A percentile compares a stretch with the other conserved stretches of the same genome.
phyloP scores from a whole-genome alignment of 2,329 filamentous ascomycete genomes.

The Podosphaera fusca region DNA sequence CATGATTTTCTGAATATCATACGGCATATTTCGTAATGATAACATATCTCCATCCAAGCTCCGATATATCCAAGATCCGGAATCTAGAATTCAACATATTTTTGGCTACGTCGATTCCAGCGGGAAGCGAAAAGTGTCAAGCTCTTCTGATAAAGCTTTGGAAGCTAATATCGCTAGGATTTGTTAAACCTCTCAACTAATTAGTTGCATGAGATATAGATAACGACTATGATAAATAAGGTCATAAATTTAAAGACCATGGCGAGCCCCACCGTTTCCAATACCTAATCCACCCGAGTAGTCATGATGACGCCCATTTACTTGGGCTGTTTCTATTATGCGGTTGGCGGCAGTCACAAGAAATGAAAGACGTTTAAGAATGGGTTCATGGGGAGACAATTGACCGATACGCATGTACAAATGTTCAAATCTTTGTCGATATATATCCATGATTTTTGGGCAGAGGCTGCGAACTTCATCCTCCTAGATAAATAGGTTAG shows the following conservation, averaged over 20 bases:
- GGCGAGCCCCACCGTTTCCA: background rate
- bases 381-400: constrained; percentile 23
- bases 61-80: too few species aligned
- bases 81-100: too few species aligned
- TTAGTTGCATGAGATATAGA: too few species aligned
- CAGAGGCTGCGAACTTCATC: constrained; percentile 30
- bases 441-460: constrained; percentile 31
- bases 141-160: too few species aligned
- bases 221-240: background rate
- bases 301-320: background rate
- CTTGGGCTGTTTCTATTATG: constrained; percentile 12
- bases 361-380: constrained; percentile 24
- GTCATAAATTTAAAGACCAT: background rate
- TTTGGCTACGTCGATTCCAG: too few species aligned
- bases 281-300: background rate
- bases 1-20: too few species aligned
- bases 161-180: too few species aligned
- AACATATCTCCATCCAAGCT: too few species aligned
- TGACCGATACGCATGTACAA: constrained; percentile 28
- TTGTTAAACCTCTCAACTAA: too few species aligned
- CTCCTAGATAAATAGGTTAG: constrained; percentile 21
- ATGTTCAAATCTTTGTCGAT: constrained; percentile 28
- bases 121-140: too few species aligned
- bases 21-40: too few species aligned
- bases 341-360: constrained; percentile 18